A percentile compares a stretch with the other conserved stretches of the same genome.
These are phyloP conservation scores for Chaetomium strumarium DNA, from an alignment of 2,329 filamentous ascomycete genomes.

Conservation along the genomic window DNA sequence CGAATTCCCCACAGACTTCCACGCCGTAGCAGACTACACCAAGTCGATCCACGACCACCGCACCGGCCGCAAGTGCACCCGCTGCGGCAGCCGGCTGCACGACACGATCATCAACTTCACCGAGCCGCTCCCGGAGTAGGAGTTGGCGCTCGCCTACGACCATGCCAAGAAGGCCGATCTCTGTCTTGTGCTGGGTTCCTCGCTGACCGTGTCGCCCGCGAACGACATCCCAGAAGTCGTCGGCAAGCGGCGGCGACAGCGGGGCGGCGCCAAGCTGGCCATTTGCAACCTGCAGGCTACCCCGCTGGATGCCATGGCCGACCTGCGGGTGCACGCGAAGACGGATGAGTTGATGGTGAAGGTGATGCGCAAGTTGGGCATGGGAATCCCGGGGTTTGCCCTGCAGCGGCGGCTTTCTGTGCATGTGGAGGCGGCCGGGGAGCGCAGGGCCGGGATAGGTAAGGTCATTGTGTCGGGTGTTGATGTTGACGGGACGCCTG, in stretches of 20 bases:
- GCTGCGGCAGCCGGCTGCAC: slow-evolving; percentile 34
- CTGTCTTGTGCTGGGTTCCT: slow-evolving; percentile 42
- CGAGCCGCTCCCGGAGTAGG: slow-evolving; percentile 31
- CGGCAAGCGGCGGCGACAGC: slow-evolving; percentile 21
- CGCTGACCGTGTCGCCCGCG: slow-evolving; percentile 38
- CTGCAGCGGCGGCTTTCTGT: slow-evolving; percentile 30
- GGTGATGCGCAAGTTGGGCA: slow-evolving; percentile 35
- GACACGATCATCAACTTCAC: slow-evolving; percentile 44
- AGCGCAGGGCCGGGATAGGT: slow-evolving; percentile 1
- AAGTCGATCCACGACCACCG: slow-evolving; percentile 40
- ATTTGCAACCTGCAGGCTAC: slow-evolving; percentile 45
- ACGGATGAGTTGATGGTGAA: slow-evolving; percentile 36
- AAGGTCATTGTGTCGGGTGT: slow-evolving; percentile 32
- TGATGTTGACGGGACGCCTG: slow-evolving; percentile 37
- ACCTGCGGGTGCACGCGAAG: slow-evolving; percentile 32
- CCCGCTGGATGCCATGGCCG: slow-evolving; percentile 32
- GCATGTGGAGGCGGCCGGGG: slow-evolving; percentile 23
- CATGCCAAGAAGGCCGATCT: slow-evolving; percentile 39
- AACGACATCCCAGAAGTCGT: slow-evolving; percentile 36
- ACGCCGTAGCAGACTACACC: slow-evolving; percentile 39
- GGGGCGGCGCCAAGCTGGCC: slow-evolving; percentile 29
- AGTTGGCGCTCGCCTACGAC: slow-evolving; percentile 29
- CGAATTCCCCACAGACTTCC: slow-evolving; percentile 36
- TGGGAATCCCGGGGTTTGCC: slow-evolving; percentile 35
- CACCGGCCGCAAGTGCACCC: slow-evolving; percentile 38